Conservation (phyloP, 2,329 filamentous ascomycete species). For the Apiospora aurea region DNA sequence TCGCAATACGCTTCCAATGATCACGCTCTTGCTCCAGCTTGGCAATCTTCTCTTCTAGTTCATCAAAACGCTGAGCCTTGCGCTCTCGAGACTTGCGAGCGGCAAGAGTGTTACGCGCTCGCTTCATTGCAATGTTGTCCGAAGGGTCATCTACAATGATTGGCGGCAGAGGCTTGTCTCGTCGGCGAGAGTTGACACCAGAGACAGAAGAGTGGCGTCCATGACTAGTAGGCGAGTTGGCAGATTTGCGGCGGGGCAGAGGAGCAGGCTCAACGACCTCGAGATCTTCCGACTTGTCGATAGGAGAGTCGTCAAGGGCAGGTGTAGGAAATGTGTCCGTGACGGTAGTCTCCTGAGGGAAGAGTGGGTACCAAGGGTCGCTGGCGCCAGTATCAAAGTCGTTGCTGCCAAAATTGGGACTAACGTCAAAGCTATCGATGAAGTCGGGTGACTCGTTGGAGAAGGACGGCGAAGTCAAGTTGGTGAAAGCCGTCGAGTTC, state of each 20-base stretch:
- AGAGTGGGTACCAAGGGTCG: conserved; percentile 76
- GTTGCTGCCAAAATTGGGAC: conserved; percentile 73
- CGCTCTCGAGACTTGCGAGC: conserved; percentile 91
- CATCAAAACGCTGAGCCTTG: conserved; percentile 79
- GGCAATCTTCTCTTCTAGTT: conserved; percentile 75
- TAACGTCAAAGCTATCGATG: conserved; percentile 75
- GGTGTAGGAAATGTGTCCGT: conserved; percentile 35
- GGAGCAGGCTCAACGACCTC: conserved; percentile 52
- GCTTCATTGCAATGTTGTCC: conserved; percentile 86
- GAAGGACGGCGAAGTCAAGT: conserved; percentile 84
- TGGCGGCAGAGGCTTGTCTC: conserved; percentile 80
- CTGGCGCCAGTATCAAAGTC: conserved; percentile 61
- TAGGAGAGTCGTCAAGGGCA: conserved; percentile 50
- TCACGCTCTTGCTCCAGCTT: conserved; percentile 72
- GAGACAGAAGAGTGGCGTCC: conserved; percentile 72
- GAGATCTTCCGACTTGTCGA: conserved; percentile 54
- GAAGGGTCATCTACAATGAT: conserved; percentile 77
- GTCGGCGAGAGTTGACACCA: conserved; percentile 76
- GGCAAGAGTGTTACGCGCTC: conserved; percentile 90
- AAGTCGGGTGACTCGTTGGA: conserved; percentile 80
- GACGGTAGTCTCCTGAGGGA: conserved; percentile 58
- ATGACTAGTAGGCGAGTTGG: conserved; percentile 49
- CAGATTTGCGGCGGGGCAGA: conserved; percentile 56
- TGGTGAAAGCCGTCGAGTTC: conserved; percentile 81
- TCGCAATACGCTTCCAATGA: conserved; percentile 68